These are phyloP conservation scores for Lasiosphaeria miniovina DNA, from an alignment of 495 filamentous ascomycete species.

Conservation along the genomic window DNA sequence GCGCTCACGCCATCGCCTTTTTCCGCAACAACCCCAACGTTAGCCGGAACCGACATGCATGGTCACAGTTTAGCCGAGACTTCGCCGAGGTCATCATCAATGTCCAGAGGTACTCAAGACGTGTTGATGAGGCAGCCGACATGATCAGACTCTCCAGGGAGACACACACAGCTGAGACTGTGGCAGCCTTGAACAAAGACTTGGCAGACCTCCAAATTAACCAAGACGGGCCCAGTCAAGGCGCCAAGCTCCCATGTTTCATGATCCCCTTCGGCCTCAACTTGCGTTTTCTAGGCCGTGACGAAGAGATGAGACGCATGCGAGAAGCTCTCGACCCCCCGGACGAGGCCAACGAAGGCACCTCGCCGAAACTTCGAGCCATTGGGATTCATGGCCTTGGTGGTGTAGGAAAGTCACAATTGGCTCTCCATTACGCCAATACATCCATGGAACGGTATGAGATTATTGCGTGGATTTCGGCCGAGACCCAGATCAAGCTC, in stretches of 20 bases:
- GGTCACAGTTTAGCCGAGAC: background rate
- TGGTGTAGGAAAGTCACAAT: conserved; percentile 17
- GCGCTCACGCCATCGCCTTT: background rate
- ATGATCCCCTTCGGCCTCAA: conserved; percentile 11
- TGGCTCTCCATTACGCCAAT: conserved; percentile 21
- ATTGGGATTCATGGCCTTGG: conserved; percentile 18
- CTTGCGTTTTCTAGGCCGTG: conserved; percentile 5
- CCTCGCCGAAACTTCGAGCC: conserved; percentile 5
- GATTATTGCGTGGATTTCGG: conserved; percentile 15
- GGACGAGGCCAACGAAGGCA: background rate
- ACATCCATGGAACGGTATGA: conserved; percentile 12
- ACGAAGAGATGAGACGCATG: conserved; percentile 3
- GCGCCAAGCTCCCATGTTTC: conserved; percentile 3
- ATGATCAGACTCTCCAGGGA: background rate
- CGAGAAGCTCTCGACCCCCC: conserved; percentile 8
- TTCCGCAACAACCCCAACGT: background rate
- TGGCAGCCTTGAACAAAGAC: background rate
- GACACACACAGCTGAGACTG: background rate
- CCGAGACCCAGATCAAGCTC: conserved; percentile 11
- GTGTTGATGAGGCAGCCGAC: background rate
- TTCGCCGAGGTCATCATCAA: background rate
- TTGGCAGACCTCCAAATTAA: conserved; percentile 1
- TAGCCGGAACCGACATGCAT: background rate
- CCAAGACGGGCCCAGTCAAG: background rate
- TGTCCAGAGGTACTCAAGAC: background rate